Evolutionary conservation across 2,329 filamentous ascomycete species (phyloP), one percentile per base, ranked within the genome.

Genomic region (Elsinoe australis): DNA sequence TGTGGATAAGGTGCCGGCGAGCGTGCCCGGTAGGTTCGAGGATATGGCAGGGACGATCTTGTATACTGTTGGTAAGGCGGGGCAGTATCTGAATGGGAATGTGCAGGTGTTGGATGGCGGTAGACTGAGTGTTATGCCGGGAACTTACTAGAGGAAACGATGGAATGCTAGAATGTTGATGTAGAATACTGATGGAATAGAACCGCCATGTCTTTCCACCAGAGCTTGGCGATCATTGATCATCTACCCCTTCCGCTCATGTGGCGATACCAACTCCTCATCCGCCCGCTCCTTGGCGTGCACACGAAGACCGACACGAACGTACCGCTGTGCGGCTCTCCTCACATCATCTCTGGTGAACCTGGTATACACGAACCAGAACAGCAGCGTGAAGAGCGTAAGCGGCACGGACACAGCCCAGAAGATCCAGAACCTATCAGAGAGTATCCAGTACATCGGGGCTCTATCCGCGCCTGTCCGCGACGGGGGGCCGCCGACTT

Each of bases 31-130:
- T 54, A 57, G 24, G 56, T 63, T 58, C 7, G 68, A 72, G 32
- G 74, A 78, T 52, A 63, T 77, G 24, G 68, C 68, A 0, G 73
- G 70, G 10, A 62, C 73, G 12, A 64, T 74, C 2, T 50, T 76
- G 29, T 78, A 74, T 51, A 59, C 78, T 47, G 68, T 74, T 7
- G 68, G 70, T 2, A 72, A 70, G 32, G 69, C 68, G 4, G 73
- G 72, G 1, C 66, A 65, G 9, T 79, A 78, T 59, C 64, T 73
- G 44, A 79, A 79, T 59, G 76, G 76, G 0, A 69, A 64, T 48
- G 64, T 74, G 12, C 66, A 73, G 45, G 58, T 76, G 1, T 65
- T 67, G 5, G 71, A 73, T 60, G 71, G 71, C 1, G 71, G 71
- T 4, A 45, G 52, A 8, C 17, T 54, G 28, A 49, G 44, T 36